Base-by-base conservation (phyloP, 331 rosid species). In the Pyrus hybrid region DNA sequence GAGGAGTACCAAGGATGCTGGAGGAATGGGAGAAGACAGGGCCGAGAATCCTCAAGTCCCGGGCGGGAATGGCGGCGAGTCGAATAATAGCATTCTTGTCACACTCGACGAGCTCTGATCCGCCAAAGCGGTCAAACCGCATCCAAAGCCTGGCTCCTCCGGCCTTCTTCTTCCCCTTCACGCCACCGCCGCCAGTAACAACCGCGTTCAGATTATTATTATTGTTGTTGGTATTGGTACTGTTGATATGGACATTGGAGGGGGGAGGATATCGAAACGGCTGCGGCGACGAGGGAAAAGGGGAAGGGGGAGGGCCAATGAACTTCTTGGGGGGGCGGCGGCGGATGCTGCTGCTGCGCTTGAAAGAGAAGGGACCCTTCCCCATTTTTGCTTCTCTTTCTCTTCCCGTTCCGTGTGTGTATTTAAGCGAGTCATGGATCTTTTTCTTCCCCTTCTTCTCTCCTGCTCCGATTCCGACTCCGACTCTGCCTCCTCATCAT, bases 21-120 rank as follows among this genome's bases (percentile, higher is more conserved):
- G 96, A 91, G 63, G 98, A 87, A 30, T 94, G 90, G 28, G 97
- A 90, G 93, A 91, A 94, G 65, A 94, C 83, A 43, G 98, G 98
- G 63, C 97, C 98, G 37, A 90, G 83, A 66, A 91, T 86, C 68
- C 97, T 86, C 83, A 94, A 82, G 83, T 94, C 98, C 64, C 96
- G 80, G 4, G 96, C 83, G 7, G 98, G 97, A 82, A 94, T 88
- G 33, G 81, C 84, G 37, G 96, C 93, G 12, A 86, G 89, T n/a
- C 85, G 91, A 70, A 91, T 82, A 41, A 94, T 90, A 6, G 93
- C 82, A 75, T 66, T 90, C 79, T 92, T 94, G 71, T 94, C 98
- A 79, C 83, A 87, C 84, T 94, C 97, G 6, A 86, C 84, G 9
- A 91, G 85, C 88, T 94, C 97, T 1, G 93, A 86, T 18, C 57